Base-by-base conservation (phyloP, 768 basidiomycete genomes). In the Pisolithus orientalis region DNA sequence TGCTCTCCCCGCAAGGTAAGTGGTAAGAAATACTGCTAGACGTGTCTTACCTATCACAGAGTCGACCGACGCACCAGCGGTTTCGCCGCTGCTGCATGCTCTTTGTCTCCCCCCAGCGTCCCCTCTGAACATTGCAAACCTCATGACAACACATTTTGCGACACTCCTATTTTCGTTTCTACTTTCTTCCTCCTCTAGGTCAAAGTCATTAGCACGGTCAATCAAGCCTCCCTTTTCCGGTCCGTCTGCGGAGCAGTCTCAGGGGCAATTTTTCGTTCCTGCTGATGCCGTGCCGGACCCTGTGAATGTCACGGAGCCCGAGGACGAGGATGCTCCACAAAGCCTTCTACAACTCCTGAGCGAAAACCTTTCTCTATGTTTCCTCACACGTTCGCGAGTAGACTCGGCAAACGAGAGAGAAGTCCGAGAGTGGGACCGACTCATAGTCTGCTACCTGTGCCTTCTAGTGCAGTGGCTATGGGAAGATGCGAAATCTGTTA, bases 401-500 rank as follows among this genome's bases (percentile, higher is more conserved):
- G 64, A 69, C 11, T 6, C 32, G 11, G 72, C 82, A 10, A 75
- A 85, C 58, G 82, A 82, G 38, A 75, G 76, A 43, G 90, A 94
- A 59, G 77, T 81, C 13, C 74, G 87, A 46, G 94, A 96, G 61
- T 97, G 94, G 92, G 92, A 93, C 56, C 77, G 92, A 53, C 73
- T 95, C 44, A 84, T 94, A 61, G 83, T 90, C 7, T 88, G 85
- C 0, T 95, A 97, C 63, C 73, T 98, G 34, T 80, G 82, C 45
- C 67, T 96, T 50, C 75, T 99, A 31, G 77, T 82, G 4, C 91
- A 94, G 56, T 99, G 96, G 96, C 74, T 96, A 6, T 99, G 94
- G 94, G 95, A 98, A 61, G 94, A 96, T 60, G 84, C 94, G 0
- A 80, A 76, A 49, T 85, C 89, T 0, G 92, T 96, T 48, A 78